Base-by-base conservation (phyloP, 2,329 filamentous ascomycete genomes). In the Cephalotrichum gorgonifer region DNA sequence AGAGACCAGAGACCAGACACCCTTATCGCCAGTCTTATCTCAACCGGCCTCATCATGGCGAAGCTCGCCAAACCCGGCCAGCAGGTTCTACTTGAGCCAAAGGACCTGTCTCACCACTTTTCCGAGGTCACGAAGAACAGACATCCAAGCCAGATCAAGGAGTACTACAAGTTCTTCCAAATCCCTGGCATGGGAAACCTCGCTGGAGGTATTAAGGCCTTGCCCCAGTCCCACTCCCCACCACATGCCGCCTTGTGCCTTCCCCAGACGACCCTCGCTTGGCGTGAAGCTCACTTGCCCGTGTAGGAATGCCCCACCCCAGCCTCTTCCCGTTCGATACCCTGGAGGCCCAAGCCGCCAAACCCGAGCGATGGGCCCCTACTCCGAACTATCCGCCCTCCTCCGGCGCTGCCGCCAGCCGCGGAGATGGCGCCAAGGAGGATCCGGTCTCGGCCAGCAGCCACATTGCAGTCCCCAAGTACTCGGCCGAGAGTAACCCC, bases 271-370 rank as follows among this genome's bases (percentile, higher is more conserved):
- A n/a, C n/a, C n/a, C n/a, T n/a, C n/a, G n/a, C n/a, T n/a, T n/a
- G n/a, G n/a, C n/a, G n/a, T n/a, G n/a, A n/a, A n/a, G n/a, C n/a
- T n/a, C n/a, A 43, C 42, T 28, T 22, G 22, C 30, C 12, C 44
- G 20, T 27, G 3, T 54, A 90, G 87, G 88, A 52, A 77, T 95
- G 22, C 90, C 90, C 15, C 84, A 93, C 64, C 73, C 83, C 35
- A 76, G 77, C 51, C 88, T 88, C 68, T 96, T 96, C 60, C 90
- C 90, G 8, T 95, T 86, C 65, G 89, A 96, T 58, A 93, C 88
- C 1, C 79, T 96, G 54, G 88, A 95, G 66, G 87, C 89, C 38
- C 81, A 85, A 55, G 79, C 85, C 53, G 87, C 88, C 28, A 77
- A 79, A 53, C 83, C 88, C 7, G 72, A 85, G 54, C 79, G 89